Evolutionary conservation across 2,329 filamentous ascomycete genomes (phyloP).

Genomic region (Fusarium albidum): DNA sequence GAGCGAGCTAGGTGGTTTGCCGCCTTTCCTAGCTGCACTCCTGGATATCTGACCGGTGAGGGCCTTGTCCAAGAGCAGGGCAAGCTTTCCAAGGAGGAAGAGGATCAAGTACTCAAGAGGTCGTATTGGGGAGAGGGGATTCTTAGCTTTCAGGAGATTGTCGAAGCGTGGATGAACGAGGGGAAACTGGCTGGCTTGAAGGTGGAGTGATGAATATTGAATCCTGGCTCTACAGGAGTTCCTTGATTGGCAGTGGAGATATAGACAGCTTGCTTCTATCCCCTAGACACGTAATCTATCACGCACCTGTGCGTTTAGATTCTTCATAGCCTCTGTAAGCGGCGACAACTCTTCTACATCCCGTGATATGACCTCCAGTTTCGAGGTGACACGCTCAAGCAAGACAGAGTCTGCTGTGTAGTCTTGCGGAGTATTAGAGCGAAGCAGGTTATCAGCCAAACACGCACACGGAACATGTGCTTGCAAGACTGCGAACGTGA

Average conservation of each 20-base stretch:
- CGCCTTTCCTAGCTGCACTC: background rate
- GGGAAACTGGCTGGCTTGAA: background rate
- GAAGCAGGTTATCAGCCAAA: background rate
- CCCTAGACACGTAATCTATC: background rate
- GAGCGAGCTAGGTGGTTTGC: background rate
- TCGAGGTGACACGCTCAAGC: background rate
- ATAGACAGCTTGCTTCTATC: too few relatives aligned
- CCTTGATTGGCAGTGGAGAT: too few relatives aligned
- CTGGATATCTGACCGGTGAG: background rate
- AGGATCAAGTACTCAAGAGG: background rate
- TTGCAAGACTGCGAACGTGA: background rate
- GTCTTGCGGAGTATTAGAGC: background rate
- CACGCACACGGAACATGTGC: background rate
- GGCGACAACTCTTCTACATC: background rate
- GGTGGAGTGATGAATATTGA: background rate
- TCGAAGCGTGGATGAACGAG: background rate
- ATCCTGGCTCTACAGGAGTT: too few relatives aligned
- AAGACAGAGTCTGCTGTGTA: background rate
- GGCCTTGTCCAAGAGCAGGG: background rate
- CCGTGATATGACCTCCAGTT: background rate
- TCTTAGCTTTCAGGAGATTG: background rate
- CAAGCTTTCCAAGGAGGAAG: background rate
- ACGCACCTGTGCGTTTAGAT: background rate
- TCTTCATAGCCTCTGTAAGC: background rate
- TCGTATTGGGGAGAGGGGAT: constrained; percentile 1